Evolutionary conservation across 2,329 filamentous ascomycete species (phyloP), one percentile per base, ranked within the genome.

Genomic region (Mycogone perniciosa): DNA sequence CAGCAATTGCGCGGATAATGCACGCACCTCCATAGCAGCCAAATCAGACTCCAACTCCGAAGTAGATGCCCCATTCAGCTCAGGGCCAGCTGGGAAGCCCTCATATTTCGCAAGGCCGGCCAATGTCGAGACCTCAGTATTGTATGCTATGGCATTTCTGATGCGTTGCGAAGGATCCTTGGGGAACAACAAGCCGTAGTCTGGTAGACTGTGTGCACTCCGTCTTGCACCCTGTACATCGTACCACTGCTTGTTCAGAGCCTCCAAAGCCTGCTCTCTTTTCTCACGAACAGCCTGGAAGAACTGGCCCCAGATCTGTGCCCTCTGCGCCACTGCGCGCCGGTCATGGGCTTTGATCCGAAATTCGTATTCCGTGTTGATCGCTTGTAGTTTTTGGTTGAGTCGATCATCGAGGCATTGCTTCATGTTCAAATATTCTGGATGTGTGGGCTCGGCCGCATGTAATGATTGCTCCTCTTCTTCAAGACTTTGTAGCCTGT

Each of bases 71-170:
- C 87, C 80, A 52, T 76, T 76, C 69, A 99, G 85, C 33, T 88
- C 79, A 20, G 93, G 93, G n/a, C 91, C 93, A 31, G 92, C 91
- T 34, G 93, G 93, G 70, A 99, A 99, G 27, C 93, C 93, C 62
- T 95, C 85, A 66, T 96, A 91, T 70, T 96, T 97, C 34, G 92
- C 91, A 46, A 97, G 78, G 35, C 92, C 92, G 5, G 91, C 85
- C 51, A 99, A 73, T 30, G 96, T 82, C 0, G 91, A 95, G 4
- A 99, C 91, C 66, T 99, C 93, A 57, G 86, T 88, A 66, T 96
- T 97, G 72, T 97, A 97, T 43, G 91, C 87, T 45, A 90, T 80
- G 59, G 95, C 91, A 56, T 96, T 88, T 55, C 82, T 79, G 54
- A 95, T 80, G 62, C 92, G 88, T 61, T 91, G 85, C 30, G 84